A percentile compares a stretch with the other conserved stretches of the same genome.
Conservation (phyloP, 441 rosid genomes). For the Populus hybrid region DNA sequence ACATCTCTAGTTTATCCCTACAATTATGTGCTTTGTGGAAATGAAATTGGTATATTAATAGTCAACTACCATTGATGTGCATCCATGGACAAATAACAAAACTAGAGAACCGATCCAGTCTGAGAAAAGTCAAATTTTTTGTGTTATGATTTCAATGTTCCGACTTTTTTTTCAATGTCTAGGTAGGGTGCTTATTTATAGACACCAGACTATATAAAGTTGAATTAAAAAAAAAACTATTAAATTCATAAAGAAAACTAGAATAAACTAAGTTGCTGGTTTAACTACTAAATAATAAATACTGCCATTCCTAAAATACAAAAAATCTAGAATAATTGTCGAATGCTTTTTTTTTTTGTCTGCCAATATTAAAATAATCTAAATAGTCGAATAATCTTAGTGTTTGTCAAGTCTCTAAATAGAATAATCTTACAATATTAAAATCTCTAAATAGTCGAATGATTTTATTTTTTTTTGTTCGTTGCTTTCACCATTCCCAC, state of each 20-base stretch:
- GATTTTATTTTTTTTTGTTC: no score
- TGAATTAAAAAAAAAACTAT: no score
- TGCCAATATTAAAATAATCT: neutral
- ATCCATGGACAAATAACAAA: neutral
- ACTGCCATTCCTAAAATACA: neutral
- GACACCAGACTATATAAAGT: neutral
- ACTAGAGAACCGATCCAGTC: neutral
- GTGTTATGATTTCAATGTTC: no score
- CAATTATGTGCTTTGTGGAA: neutral
- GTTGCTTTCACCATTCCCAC: neutral
- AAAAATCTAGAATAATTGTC: no score
- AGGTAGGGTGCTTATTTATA: neutral
- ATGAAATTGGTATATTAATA: conserved; percentile 10
- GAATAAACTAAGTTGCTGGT: neutral
- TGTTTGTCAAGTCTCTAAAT: no score
- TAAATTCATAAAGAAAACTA: neutral
- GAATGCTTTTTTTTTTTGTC: no score
- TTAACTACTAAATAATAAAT: neutral
- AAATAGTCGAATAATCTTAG: neutral
- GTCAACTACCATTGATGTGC: conserved; percentile 7
- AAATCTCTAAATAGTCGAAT: no score
- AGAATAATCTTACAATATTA: no score
- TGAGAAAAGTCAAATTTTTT: neutral
- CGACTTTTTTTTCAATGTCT: neutral
- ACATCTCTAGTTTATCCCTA: neutral